Evolutionary conservation across 306 rosid species (phyloP).

Genomic region (Castanea mollissima): DNA sequence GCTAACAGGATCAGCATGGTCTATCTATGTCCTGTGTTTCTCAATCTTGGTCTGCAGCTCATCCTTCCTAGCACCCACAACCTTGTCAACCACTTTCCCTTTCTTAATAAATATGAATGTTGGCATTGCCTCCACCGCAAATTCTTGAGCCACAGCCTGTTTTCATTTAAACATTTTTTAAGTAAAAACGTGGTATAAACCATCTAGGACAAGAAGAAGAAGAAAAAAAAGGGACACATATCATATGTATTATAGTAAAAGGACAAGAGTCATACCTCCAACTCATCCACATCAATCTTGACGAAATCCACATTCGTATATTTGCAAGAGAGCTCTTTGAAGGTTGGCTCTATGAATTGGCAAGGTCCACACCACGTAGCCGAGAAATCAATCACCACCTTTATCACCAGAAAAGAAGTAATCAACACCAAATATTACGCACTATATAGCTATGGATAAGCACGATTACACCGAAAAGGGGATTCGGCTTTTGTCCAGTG

Average conservation of each 20-base stretch:
- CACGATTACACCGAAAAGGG: no score
- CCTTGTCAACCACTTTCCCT: slow-evolving; percentile 54
- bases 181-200: background rate
- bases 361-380: slow-evolving; percentile 91
- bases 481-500: no score
- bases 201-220: no score
- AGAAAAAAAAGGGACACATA: background rate
- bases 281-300: slow-evolving; percentile 70
- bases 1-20: background rate
- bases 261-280: slow-evolving; percentile 37
- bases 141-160: slow-evolving; percentile 69
- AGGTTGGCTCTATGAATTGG: slow-evolving; percentile 55
- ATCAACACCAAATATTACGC: background rate
- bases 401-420: background rate
- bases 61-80: slow-evolving; percentile 62
- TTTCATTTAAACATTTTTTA: background rate
- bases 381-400: slow-evolving; percentile 82
- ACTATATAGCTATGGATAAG: background rate
- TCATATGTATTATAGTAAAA: background rate
- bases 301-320: slow-evolving; percentile 63
- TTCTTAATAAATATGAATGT: slow-evolving; percentile 63
- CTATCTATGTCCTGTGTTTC: slow-evolving; percentile 39
- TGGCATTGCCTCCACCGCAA: slow-evolving; percentile 63
- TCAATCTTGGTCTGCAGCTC: slow-evolving; percentile 64
- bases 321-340: slow-evolving; percentile 51